Evolutionary conservation across 2,329 filamentous ascomycete species (phyloP), one percentile per base, ranked within the genome.

Genomic region (Trichoderma sp.): DNA sequence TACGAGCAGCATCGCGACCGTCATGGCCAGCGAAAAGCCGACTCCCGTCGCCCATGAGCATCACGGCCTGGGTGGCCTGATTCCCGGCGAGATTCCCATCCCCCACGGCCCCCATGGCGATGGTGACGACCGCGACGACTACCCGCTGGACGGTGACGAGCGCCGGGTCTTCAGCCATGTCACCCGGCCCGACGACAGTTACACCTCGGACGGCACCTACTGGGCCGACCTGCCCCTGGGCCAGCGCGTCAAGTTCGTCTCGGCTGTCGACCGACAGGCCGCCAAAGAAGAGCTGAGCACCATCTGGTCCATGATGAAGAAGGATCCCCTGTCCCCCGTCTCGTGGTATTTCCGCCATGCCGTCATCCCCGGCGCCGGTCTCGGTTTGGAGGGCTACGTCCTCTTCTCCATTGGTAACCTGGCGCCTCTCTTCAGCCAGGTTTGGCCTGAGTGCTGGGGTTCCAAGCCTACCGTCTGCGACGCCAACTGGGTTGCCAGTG

Each of bases 351-450:
- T 96, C 75, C 87, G 88, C 74, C 95, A 96, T 75, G 94, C 93
- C 78, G 90, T 97, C 62, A 87, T 98, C 66, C 94, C 94, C 57
- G 94, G 94, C 78, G 93, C 93, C 69, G 94, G 94, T 75, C 87
- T 98, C 59, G 90, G 93, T 75, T 85, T 98, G 30, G 94, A 98
- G 83, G 94, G 92, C 72, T 98, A 97, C 74, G 93, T 97, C 48
- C 85, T 98, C 21, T 98, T 98, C 83, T 97, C 93, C 68, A 97
- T 98, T 71, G 94, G 94, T 66, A 97, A 97, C 78, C 82, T 98
- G 69, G 88, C 90, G 74, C 91, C 93, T 5, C 83, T 98, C 12
- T 94, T 97, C 74, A 78, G 86, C 67, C 83, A 86, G 41, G 86
- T 88, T 6, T 98, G 94, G 84, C 85, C 88, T 1, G 71, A 79